Evolutionary conservation across 2,329 filamentous ascomycete species (phyloP).

Genomic region (Verticillium dahliae): DNA sequence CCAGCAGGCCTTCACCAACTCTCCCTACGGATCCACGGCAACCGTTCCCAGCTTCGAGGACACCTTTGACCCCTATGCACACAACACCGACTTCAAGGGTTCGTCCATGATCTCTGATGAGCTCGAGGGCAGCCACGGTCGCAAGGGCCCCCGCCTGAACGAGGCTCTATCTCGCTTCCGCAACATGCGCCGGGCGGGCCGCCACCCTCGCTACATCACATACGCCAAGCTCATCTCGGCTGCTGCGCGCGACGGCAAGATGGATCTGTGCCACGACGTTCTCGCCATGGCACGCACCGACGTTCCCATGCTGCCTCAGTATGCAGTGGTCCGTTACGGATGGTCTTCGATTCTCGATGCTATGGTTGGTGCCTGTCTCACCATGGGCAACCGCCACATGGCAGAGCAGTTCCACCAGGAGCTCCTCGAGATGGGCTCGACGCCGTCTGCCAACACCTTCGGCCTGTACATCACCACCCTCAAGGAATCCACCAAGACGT

Average conservation of each 20-base stretch:
- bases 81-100: conserved; percentile 87
- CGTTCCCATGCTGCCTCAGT: conserved; percentile 77
- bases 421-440: conserved; percentile 80
- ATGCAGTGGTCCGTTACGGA: conserved; percentile 82
- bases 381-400: conserved; percentile 69
- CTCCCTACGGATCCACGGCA: conserved; percentile 46
- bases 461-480: conserved; percentile 98
- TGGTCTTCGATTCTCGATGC: conserved; percentile 96
- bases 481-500: conserved; percentile 95
- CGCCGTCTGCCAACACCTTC: conserved; percentile 94
- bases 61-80: conserved; percentile 82
- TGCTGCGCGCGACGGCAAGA: conserved; percentile 77
- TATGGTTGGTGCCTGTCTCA: conserved; percentile 90
- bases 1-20: conserved; percentile 41
- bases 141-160: conserved; percentile 65
- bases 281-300: conserved; percentile 84
- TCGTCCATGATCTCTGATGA: conserved; percentile 87
- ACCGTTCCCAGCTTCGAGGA: conserved; percentile 65
- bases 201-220: conserved; percentile 91
- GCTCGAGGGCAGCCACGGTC: conserved; percentile 72
- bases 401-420: conserved; percentile 89
- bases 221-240: conserved; percentile 93
- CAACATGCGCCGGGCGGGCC: conserved; percentile 87
- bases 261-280: conserved; percentile 78
- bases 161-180: conserved; percentile 79